These are phyloP conservation scores for Spinacia oleracea DNA, from an alignment of 179 eudicot genomes.

Conservation along the genomic window DNA sequence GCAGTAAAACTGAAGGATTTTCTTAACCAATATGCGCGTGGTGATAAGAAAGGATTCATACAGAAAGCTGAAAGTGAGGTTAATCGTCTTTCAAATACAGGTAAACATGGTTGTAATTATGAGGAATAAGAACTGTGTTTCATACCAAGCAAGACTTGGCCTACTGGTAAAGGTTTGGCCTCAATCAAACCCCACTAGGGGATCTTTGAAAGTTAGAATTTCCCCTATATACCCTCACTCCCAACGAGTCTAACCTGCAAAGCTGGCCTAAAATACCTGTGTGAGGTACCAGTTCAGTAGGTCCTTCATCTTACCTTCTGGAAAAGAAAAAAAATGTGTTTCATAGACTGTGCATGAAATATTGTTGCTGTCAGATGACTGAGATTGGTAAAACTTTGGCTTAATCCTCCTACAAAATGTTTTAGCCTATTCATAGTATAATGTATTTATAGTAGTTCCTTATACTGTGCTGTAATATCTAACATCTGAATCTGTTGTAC, in stretches of 20 bases:
- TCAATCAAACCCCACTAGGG: no score
- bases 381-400: neutral
- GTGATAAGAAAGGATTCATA: constrained; percentile 71
- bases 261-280: no score
- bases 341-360: neutral
- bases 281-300: no score
- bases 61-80: constrained; percentile 69
- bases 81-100: constrained; percentile 72
- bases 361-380: neutral
- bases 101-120: constrained; percentile 24
- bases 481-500: neutral
- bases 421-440: neutral
- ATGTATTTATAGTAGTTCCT: neutral
- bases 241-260: no score
- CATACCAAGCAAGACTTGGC: no score
- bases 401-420: constrained; percentile 1
- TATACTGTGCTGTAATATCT: no score
- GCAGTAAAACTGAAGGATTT: constrained; percentile 59
- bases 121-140: neutral
- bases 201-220: no score
- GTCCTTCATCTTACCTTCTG: no score
- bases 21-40: constrained; percentile 69
- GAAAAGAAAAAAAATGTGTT: no score
- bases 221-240: no score
- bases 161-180: no score